Percentiles rank a stretch among this genome's conserved stretches.
Evolutionary conservation across 2,329 filamentous ascomycete species (phyloP).

Genomic region (Amphichorda felina): DNA sequence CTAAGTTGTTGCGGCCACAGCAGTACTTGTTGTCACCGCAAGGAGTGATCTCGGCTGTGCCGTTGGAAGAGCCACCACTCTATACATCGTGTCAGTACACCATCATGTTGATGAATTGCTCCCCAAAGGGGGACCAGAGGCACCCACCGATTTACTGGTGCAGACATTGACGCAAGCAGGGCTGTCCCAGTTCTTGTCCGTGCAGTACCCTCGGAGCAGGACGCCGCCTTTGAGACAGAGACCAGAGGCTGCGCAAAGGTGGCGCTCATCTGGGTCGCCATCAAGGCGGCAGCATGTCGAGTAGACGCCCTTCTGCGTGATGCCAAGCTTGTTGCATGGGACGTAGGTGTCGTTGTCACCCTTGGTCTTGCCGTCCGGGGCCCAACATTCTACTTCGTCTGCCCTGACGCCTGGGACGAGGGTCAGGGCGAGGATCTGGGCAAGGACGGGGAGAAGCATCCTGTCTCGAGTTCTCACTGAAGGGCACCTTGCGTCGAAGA

Average conservation of each 20-base stretch:
- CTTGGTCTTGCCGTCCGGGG: slow-evolving; percentile 14
- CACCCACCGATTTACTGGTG: slow-evolving; percentile 7
- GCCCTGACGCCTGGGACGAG: not conserved
- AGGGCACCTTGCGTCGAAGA: no score
- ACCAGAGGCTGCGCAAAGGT: slow-evolving; percentile 14
- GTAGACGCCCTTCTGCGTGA: slow-evolving; percentile 13
- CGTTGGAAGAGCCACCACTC: slow-evolving; percentile 12
- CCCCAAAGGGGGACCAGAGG: not conserved
- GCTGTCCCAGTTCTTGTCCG: slow-evolving; percentile 16
- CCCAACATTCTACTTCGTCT: slow-evolving; percentile 10
- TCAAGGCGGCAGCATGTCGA: slow-evolving; percentile 18
- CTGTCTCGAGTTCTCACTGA: no score
- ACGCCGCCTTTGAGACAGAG: slow-evolving; percentile 13
- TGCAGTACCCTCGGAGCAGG: slow-evolving; percentile 15
- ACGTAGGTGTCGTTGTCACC: slow-evolving; percentile 15
- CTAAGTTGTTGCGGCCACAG: slow-evolving; percentile 15
- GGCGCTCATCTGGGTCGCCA: slow-evolving; percentile 9
- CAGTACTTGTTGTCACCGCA: slow-evolving; percentile 18
- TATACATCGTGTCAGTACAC: not conserved
- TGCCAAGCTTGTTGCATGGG: slow-evolving; percentile 19
- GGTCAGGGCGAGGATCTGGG: no score
- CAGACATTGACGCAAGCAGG: slow-evolving; percentile 17
- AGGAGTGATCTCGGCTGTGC: slow-evolving; percentile 11
- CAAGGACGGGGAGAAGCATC: no score
- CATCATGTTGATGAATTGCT: not conserved